Percentiles rank a stretch among this genome's conserved stretches.
phyloP scores from a whole-genome alignment of 208 protist genomes.

The Trypanosoma platydactyli region DNA sequence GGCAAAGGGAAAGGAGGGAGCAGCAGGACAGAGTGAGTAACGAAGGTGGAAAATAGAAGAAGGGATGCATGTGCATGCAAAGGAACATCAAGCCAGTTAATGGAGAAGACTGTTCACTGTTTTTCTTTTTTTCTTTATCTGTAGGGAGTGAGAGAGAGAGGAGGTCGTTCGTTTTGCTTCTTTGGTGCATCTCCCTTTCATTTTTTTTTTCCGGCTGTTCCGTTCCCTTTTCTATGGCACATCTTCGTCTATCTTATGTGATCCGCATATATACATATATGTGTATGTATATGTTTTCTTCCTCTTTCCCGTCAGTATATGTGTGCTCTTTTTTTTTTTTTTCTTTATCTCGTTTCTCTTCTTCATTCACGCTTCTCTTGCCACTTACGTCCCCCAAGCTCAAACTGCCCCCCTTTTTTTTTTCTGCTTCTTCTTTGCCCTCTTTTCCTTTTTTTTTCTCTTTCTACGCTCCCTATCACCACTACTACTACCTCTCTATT shows the following conservation, averaged over 20 bases:
- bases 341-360: constrained; percentile 8
- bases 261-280: constrained; percentile 12
- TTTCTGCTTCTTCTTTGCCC: neutral
- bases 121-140: constrained; percentile 3
- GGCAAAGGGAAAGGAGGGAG: constrained; percentile 6
- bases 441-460: constrained; percentile 2
- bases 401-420: neutral
- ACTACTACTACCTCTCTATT: neutral
- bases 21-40: neutral
- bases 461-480: too few species aligned
- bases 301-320: neutral
- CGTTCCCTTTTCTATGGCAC: too few species aligned
- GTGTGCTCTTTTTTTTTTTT: neutral
- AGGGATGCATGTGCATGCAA: neutral
- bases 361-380: neutral
- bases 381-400: neutral
- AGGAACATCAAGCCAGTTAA: neutral
- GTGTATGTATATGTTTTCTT: constrained; percentile 10
- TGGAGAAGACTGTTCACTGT: neutral
- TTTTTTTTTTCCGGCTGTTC: neutral
- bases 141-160: neutral
- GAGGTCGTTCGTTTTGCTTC: neutral
- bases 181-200: too few species aligned
- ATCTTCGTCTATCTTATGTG: neutral
- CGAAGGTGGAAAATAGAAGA: neutral